These are phyloP conservation scores for Penicillium soppii DNA, from an alignment of 495 filamentous ascomycete genomes.

Conservation along the genomic window DNA sequence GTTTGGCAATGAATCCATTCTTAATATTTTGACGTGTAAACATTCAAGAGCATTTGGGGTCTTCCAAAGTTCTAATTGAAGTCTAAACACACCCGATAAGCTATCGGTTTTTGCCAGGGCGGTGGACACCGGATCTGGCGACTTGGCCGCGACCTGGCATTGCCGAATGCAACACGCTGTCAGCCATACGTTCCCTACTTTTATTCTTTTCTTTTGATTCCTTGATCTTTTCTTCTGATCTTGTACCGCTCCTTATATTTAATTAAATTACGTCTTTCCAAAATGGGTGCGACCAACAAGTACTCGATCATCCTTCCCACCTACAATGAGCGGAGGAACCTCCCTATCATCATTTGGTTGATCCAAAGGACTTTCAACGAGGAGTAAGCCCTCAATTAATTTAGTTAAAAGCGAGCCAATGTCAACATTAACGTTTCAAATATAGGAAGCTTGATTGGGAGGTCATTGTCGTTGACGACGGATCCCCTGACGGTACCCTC, in stretches of 20 bases:
- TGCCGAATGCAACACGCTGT: slow-evolving; percentile 25
- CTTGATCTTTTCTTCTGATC: slow-evolving; percentile 1
- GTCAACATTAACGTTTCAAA: neutral
- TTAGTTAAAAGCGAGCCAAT: too few relatives aligned
- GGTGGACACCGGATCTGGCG: slow-evolving; percentile 29
- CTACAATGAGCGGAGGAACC: slow-evolving; percentile 96
- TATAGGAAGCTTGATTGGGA: slow-evolving; percentile 92
- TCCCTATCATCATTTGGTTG: slow-evolving; percentile 93
- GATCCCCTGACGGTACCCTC: slow-evolving; percentile 93
- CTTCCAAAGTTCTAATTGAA: neutral
- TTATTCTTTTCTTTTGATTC: slow-evolving; percentile 9
- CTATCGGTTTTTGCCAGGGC: slow-evolving; percentile 30
- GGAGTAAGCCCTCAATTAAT: slow-evolving; percentile 37
- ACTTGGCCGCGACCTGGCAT: slow-evolving; percentile 25
- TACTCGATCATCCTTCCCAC: slow-evolving; percentile 97
- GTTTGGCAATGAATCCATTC: slow-evolving; percentile 27
- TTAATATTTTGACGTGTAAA: neutral
- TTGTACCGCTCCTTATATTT: slow-evolving; percentile 7
- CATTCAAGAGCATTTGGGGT: neutral
- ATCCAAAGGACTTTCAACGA: slow-evolving; percentile 87
- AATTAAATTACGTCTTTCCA: slow-evolving; percentile 15
- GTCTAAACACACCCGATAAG: slow-evolving; percentile 19
- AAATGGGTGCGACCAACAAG: slow-evolving; percentile 59
- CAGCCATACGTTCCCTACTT: slow-evolving; percentile 30
- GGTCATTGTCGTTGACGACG: slow-evolving; percentile 96